These are phyloP conservation scores for Malbranchea cinnamomea DNA, from an alignment of 2,329 filamentous ascomycete genomes.

Conservation along the genomic window DNA sequence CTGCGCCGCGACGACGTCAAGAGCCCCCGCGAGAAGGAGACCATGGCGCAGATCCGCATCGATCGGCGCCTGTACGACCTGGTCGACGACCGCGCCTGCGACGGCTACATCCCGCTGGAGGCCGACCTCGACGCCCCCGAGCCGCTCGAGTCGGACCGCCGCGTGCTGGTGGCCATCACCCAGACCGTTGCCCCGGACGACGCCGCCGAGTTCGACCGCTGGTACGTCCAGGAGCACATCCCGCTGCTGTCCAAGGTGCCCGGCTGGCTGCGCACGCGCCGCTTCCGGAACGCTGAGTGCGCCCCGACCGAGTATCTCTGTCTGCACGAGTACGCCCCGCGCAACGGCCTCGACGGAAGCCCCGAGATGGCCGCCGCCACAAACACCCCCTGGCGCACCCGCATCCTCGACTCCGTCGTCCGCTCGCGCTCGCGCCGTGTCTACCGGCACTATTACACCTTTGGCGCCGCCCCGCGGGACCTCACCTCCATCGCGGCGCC, in stretches of 20 bases:
- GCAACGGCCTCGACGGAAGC: slow-evolving; percentile 53
- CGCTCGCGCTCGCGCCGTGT: slow-evolving; percentile 41
- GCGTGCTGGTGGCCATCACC: slow-evolving; percentile 48
- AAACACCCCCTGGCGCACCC: slow-evolving; percentile 45
- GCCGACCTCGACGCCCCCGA: slow-evolving; percentile 42
- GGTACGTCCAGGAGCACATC: slow-evolving; percentile 63
- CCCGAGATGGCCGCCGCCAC: slow-evolving; percentile 48
- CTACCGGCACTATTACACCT: slow-evolving; percentile 65
- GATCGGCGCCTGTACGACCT: slow-evolving; percentile 57
- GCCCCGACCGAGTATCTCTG: slow-evolving; percentile 47
- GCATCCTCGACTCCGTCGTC: slow-evolving; percentile 46
- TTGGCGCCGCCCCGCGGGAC: slow-evolving; percentile 59
- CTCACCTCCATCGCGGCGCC: slow-evolving; percentile 41
- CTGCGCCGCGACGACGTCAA: slow-evolving; percentile 34
- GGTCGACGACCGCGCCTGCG: slow-evolving; percentile 39
- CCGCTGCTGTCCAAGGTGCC: slow-evolving; percentile 56
- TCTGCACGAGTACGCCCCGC: slow-evolving; percentile 56
- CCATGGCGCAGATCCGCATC: slow-evolving; percentile 52
- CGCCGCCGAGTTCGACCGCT: slow-evolving; percentile 45
- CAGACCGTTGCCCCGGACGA: slow-evolving; percentile 42
- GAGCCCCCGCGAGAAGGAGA: slow-evolving; percentile 44
- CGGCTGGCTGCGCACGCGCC: slow-evolving; percentile 61
- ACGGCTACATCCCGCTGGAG: slow-evolving; percentile 46
- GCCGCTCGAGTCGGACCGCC: no score
- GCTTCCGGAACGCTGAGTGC: slow-evolving; percentile 52